Evolutionary conservation across 768 basidiomycete species (phyloP), one percentile per base, ranked within the genome.

Genomic region (Mycena albidolilacea): DNA sequence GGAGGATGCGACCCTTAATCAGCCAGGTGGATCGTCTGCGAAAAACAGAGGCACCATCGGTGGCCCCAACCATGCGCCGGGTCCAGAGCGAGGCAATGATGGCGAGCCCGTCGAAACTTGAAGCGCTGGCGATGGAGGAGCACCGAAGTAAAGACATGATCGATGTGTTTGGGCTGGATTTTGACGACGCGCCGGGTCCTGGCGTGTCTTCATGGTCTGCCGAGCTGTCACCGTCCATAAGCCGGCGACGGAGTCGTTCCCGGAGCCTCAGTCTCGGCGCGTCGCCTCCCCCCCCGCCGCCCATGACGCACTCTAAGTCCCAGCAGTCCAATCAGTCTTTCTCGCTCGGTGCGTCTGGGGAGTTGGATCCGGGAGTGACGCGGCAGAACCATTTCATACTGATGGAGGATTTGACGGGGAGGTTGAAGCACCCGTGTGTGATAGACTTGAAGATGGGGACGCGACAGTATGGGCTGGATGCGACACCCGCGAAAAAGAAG

Each of bases 391-490:
- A 98, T 80, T 99, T 99, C 80, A 98, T 99, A 77, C 89, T 99
- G 77, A 98, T 99, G 97, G 98, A 99, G 82, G 98, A 99, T 79
- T 85, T 99, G 60, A 99, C 98, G 3, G 98, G 98, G 35, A 87
- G 94, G 43, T 82, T 98, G 79, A 97, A 94, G 82, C 90, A 89
- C 62, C 95, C 98, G 10, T 99, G 98, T 79, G 97, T 99, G 52
- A 90, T 99, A 78, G 98, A 99, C 82, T 86, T 99, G 77, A 99
- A 99, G 87, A 99, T 99, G 98, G 98, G 98, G n/a, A 98, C 97
- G 39, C 88, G 98, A 43, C 98, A 99, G 84, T 98, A 99, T 82
- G 98, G 98, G 21, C 94, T 97, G 85, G 96, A 98, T 77, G 98
- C 98, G 35, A 94, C 93, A 10, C 84, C 92, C 1, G 86, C 91